Evolutionary conservation across 768 basidiomycete genomes (phyloP).

Genomic region (Termitomyces sp.): DNA sequence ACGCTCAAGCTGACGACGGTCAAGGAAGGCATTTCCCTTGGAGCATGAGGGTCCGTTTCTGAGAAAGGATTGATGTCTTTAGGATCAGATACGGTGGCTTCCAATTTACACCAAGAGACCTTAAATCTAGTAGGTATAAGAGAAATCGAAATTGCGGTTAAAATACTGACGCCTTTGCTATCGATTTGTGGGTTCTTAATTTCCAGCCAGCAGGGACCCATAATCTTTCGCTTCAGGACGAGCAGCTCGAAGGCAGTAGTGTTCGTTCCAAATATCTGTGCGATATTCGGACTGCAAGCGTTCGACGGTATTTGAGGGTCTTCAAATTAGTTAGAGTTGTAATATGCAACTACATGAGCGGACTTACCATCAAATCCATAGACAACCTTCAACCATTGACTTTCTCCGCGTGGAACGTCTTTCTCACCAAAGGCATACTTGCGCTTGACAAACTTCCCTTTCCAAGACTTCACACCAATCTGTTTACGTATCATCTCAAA

Average conservation of each 20-base stretch:
- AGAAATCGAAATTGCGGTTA: not conserved
- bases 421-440: conserved; percentile 91
- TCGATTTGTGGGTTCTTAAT: conserved; percentile 76
- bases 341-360: not conserved
- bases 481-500: conserved; percentile 78
- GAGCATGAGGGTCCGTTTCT: conserved; percentile 65
- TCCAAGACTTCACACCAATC: conserved; percentile 71
- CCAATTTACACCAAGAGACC: conserved; percentile 98
- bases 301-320: conserved; percentile 73
- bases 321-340: conserved; percentile 23
- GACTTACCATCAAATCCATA: conserved; percentile 82
- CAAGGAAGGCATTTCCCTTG: conserved; percentile 82
- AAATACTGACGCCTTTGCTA: conserved; percentile 66
- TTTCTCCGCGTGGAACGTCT: conserved; percentile 76
- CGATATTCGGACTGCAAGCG: conserved; percentile 79
- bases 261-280: conserved; percentile 85
- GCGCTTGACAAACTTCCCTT: conserved; percentile 80
- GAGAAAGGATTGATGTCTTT: conserved; percentile 85
- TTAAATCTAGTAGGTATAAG: conserved; percentile 25
- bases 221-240: conserved; percentile 93
- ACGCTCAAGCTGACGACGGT: conserved; percentile 88
- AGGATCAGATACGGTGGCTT: conserved; percentile 78
- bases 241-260: conserved; percentile 92
- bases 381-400: conserved; percentile 90
- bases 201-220: conserved; percentile 97